Conservation (phyloP, 257 asterid genomes). For the Anisodus acutangulus region DNA sequence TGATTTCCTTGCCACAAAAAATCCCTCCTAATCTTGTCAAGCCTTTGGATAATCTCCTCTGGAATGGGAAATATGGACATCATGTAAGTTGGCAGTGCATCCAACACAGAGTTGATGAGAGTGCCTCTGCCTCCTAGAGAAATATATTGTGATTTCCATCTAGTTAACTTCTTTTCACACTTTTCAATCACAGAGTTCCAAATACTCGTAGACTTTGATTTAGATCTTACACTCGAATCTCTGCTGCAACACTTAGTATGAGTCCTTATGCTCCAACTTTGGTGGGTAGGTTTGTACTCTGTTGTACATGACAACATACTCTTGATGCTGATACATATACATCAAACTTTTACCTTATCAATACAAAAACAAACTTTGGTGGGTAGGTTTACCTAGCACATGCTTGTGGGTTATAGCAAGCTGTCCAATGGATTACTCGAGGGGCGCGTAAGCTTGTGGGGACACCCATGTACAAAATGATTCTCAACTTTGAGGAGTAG, state of each 20-base stretch:
- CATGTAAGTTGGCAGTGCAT: too few relatives aligned
- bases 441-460: neutral
- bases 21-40: too few relatives aligned
- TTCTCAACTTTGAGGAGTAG: conserved; percentile 22
- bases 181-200: too few relatives aligned
- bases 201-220: too few relatives aligned
- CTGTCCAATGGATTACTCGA: neutral
- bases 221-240: neutral
- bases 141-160: too few relatives aligned
- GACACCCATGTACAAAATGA: neutral
- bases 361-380: neutral
- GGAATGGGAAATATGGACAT: too few relatives aligned
- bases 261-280: neutral
- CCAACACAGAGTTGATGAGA: too few relatives aligned
- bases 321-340: neutral
- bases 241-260: conserved; percentile 15
- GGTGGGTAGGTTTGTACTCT: neutral
- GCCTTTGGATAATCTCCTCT: too few relatives aligned
- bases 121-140: too few relatives aligned
- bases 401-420: conserved; percentile 17
- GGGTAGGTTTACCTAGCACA: neutral
- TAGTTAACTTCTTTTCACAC: too few relatives aligned
- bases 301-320: neutral
- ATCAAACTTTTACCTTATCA: neutral
- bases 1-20: too few relatives aligned